Conservation (phyloP, 2,329 filamentous ascomycete genomes). For the Epichloe gansuensis region DNA sequence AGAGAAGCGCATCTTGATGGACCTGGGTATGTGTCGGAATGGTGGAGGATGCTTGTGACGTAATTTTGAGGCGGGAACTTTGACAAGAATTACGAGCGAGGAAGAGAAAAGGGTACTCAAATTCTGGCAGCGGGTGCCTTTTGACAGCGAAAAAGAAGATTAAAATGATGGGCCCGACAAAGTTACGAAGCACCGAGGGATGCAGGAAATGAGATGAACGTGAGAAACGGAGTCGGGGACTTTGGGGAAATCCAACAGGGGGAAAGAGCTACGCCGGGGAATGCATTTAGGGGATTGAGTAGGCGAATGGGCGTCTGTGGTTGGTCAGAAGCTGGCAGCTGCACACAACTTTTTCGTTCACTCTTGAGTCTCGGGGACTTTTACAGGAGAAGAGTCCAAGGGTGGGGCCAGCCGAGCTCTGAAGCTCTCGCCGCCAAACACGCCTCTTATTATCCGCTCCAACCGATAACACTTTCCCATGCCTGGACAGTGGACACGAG, state of each 20-base stretch:
- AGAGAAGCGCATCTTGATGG: conserved; percentile 45
- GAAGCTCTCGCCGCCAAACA: neutral
- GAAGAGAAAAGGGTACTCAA: neutral
- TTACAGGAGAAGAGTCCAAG: neutral
- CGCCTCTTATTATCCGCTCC: neutral
- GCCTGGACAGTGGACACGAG: too few species aligned
- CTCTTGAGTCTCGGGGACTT: too few species aligned
- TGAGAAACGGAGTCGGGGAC: neutral
- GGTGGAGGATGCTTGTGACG: neutral
- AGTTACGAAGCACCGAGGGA: neutral
- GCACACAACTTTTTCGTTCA: too few species aligned
- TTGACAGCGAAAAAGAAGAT: neutral
- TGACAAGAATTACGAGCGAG: neutral
- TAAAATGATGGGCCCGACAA: too few species aligned
- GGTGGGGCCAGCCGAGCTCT: neutral
- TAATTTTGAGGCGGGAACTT: neutral
- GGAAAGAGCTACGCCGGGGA: neutral
- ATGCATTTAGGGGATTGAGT: neutral
- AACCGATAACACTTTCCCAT: neutral
- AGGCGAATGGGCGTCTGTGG: neutral
- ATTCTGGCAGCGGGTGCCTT: neutral
- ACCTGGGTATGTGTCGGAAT: neutral
- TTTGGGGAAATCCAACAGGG: neutral
- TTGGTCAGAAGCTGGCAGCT: neutral
- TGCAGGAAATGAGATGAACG: neutral